phyloP scores from a whole-genome alignment of 108 stramenopile species.

The Cylindrotheca closterium region DNA sequence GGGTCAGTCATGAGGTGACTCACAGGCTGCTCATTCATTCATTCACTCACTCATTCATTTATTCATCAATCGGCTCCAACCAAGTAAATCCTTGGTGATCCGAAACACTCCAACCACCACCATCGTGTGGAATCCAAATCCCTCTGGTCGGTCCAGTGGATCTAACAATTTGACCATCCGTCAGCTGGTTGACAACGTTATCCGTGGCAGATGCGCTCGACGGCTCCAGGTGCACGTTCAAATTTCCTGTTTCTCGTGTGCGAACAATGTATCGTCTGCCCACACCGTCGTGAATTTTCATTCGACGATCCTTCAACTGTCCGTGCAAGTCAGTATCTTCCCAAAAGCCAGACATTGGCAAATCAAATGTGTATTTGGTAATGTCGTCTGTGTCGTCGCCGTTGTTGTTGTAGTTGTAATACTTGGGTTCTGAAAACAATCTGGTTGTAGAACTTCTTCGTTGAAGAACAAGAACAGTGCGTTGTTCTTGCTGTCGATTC shows the following conservation, averaged over 20 bases:
- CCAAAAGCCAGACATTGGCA: neutral
- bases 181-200: constrained; percentile 33
- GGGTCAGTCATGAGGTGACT: no score
- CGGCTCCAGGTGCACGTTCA: constrained; percentile 40
- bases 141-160: constrained; percentile 21
- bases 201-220: constrained; percentile 23
- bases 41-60: no score
- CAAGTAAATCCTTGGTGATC: constrained; percentile 39
- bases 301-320: constrained; percentile 15
- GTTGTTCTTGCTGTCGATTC: no score
- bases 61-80: constrained; percentile 42
- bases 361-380: neutral
- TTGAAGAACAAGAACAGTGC: no score
- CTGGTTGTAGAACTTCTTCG: neutral
- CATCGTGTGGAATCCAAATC: constrained; percentile 41
- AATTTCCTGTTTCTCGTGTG: constrained; percentile 31
- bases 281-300: constrained; percentile 25
- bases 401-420: neutral
- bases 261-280: constrained; percentile 38
- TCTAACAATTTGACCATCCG: constrained; percentile 42
- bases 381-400: neutral
- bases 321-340: constrained; percentile 11
- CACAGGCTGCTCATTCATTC: no score
- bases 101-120: constrained; percentile 45
- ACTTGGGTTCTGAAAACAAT: neutral